Evolutionary conservation across 192 early-diverging fungal species (phyloP), one percentile per base, ranked within the genome.

Genomic region (Chytriomyces confervae): DNA sequence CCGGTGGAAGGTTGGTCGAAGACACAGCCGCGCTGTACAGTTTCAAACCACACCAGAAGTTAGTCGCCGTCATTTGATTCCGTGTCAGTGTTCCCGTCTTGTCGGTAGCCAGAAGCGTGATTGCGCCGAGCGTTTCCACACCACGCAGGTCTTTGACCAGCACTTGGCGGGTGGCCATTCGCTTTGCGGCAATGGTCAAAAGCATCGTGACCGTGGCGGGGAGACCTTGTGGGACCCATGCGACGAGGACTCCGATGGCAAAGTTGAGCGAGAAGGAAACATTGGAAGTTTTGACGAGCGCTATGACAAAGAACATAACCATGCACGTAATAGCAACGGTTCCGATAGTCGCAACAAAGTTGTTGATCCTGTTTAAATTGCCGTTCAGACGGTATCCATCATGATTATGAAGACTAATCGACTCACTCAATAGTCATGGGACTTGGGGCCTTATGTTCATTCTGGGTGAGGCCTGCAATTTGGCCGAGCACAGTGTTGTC

Each of bases 31-130:
- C 84, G 48, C 80, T 86, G 81, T 88, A 94, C 80, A 95, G 79
- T 47, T 86, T 85, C 18, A 87, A 80, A 44, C 91, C 91, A 50
- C 93, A 87, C 97, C 97, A 98, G 23, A 98, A 72, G 84, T 94
- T 92, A 71, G 95, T 93, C 0, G 94, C 94, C 7, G 94, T 96
- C 97, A 98, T 98, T 82, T 97, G 96, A 82, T 97, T 98, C 70
- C 94, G 87, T 46, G 97, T 98, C 72, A 98, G 86, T 62, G 97
- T 98, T 69, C 97, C 97, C 11, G 97, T 97, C 82, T 98, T 98
- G 84, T 98, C 97, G 5, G 96, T 98, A 27, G 97, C 97, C 49
- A 98, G 89, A 23, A 97, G 85, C 46, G 97, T 98, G 72, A 98
- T 96, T 9, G 96, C 97, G 64, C 97, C 97, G 29, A 98, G 89